Conservation (phyloP, 768 basidiomycete genomes). For the Mycena galericulata region DNA sequence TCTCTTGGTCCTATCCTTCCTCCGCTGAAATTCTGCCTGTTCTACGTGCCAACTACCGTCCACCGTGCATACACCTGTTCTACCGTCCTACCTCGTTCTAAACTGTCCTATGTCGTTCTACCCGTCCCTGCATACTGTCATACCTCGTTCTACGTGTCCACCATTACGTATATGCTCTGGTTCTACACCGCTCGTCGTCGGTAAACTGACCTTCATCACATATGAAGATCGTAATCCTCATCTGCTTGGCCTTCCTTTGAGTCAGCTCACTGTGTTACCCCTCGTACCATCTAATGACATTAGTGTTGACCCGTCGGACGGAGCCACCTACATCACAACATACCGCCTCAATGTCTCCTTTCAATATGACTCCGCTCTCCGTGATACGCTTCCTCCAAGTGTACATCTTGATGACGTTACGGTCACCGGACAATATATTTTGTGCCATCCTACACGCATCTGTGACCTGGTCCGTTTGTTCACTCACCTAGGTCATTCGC, state of each 20-base stretch:
- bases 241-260: neutral
- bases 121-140: no score
- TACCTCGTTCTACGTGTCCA: no score
- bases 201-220: no score
- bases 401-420: neutral
- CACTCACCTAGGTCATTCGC: neutral
- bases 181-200: no score
- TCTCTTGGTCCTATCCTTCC: neutral
- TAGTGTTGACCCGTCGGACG: neutral
- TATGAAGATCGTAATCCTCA: neutral
- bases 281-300: neutral
- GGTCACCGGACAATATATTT: neutral
- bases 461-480: neutral
- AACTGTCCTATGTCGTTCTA: no score
- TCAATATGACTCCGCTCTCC: neutral
- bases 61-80: no score
- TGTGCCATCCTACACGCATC: neutral
- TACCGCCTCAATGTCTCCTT: neutral
- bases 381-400: neutral
- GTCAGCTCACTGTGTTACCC: neutral
- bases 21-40: no score
- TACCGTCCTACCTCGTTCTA: no score
- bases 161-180: no score
- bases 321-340: neutral
- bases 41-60: neutral